Evolutionary conservation across 257 asterid species (phyloP).

Genomic region (Solanum clarkiae): DNA sequence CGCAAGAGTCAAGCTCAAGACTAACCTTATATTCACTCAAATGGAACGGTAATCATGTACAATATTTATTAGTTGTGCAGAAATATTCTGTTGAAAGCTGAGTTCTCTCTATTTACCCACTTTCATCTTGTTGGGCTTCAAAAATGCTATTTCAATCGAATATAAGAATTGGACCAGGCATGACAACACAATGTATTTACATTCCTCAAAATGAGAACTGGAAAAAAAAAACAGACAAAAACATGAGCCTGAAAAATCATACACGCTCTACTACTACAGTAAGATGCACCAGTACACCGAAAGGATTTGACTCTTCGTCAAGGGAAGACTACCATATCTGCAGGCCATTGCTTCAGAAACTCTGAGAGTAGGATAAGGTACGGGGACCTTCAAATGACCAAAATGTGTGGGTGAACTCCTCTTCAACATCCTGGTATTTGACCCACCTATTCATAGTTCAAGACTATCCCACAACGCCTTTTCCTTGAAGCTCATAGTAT

Average conservation of each 20-base stretch:
- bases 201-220: slow-evolving; percentile 10
- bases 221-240: neutral
- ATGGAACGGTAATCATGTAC: neutral
- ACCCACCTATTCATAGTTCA: slow-evolving; percentile 46
- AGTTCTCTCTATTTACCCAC: neutral
- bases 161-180: neutral
- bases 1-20: neutral
- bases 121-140: neutral
- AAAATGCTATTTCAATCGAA: neutral
- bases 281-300: neutral
- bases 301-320: neutral
- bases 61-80: neutral
- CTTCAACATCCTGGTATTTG: slow-evolving; percentile 8
- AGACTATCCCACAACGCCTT: slow-evolving; percentile 34
- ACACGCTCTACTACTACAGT: neutral
- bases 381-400: slow-evolving; percentile 15
- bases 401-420: neutral
- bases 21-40: neutral
- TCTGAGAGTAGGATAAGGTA: slow-evolving; percentile 12
- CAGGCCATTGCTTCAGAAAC: slow-evolving; percentile 19
- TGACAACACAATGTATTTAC: slow-evolving; percentile 6
- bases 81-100: slow-evolving; percentile 3
- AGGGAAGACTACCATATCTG: slow-evolving; percentile 13
- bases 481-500: slow-evolving; percentile 45
- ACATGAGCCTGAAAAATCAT: neutral